A percentile compares a stretch with the other conserved stretches of the same genome.
Conservation (phyloP, 352 stramenopile genomes). For the Phytophthora litchii region DNA sequence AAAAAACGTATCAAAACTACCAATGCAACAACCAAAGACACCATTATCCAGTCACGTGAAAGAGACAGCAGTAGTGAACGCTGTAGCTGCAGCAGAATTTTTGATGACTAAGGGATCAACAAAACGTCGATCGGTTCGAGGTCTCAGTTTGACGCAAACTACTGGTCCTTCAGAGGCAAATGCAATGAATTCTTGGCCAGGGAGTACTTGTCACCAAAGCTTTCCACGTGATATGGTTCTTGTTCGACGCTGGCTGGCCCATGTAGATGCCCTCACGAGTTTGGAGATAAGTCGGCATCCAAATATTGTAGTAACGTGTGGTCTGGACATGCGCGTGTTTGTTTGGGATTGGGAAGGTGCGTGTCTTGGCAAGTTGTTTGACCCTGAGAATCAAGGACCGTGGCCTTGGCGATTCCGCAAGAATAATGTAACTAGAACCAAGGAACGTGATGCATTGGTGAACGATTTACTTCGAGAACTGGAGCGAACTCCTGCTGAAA, state of each 20-base stretch:
- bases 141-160: slow-evolving; percentile 7
- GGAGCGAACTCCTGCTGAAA: slow-evolving; percentile 52
- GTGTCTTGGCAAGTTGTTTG: slow-evolving; percentile 71
- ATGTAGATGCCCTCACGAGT: slow-evolving; percentile 56
- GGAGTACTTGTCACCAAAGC: slow-evolving; percentile 21
- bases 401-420: slow-evolving; percentile 63
- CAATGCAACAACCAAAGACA: slow-evolving; percentile 9
- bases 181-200: slow-evolving; percentile 15
- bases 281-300: slow-evolving; percentile 63
- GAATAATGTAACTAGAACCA: slow-evolving; percentile 54
- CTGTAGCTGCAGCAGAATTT: slow-evolving; percentile 52
- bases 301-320: slow-evolving; percentile 67
- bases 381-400: slow-evolving; percentile 52
- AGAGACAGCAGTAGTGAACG: slow-evolving; percentile 36
- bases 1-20: slow-evolving; percentile 4
- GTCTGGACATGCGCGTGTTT: slow-evolving; percentile 69
- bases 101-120: slow-evolving; percentile 36
- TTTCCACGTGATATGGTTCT: slow-evolving; percentile 44
- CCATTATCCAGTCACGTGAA: slow-evolving; percentile 13
- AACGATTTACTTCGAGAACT: slow-evolving; percentile 47
- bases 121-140: slow-evolving; percentile 11
- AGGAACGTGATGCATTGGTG: slow-evolving; percentile 49
- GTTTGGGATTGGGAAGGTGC: slow-evolving; percentile 70
- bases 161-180: background rate
- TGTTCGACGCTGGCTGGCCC: slow-evolving; percentile 52